Base-by-base conservation (phyloP, 257 asterid genomes). In the Salvia miltiorrhiza region DNA sequence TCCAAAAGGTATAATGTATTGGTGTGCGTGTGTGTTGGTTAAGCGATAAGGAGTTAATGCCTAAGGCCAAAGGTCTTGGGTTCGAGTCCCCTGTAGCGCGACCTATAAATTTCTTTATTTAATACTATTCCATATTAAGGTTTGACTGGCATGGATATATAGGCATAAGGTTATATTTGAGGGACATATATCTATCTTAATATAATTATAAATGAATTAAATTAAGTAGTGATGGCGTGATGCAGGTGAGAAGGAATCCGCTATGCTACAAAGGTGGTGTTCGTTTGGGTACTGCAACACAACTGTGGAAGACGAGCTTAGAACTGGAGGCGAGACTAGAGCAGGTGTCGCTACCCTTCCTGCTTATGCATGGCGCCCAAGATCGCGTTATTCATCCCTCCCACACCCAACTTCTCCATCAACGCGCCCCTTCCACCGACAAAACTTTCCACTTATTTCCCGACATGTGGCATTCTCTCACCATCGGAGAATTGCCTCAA, bases 391-490 rank as follows among this genome's bases (percentile, higher is more conserved):
- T 71, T 0, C 85, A 83, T 52, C 92, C 87, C 21, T 43, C 84
- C 0, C 83, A 65, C 0, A 81, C 88, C 74, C 77, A 77, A 49
- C 86, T 80, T 35, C 53, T 87, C 54, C 45, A 78, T 1, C 83
- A 83, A 60, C 56, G 61, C 9, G 88, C 95, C 0, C 69, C 56
- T 0, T 80, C 86, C 54, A 35, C 63, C 13, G 95, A 87, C 80
- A 87, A 83, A 79, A 70, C 84, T 1, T 63, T 85, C 76, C 80
- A 85, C 73, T 13, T 85, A 72, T 87, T 83, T 30, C 88, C 81
- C 0, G 88, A 83, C 30, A 83, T 87, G 95, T 85, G 95, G 95
- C 95, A 87, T 71, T 52, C 86, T 14, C 85, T 87, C 45, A 64
- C 81, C 62, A 78, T 77, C 7, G 92, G 95, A 1, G 92, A 85